Evolutionary conservation across 306 rosid genomes (phyloP).

Genomic region (Medicago truncatula): MtrunA17r5.0-ANR NC_053043.1:48515501-48516000

Average conservation of each 20-base stretch:
- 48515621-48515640: slow-evolving; percentile 87
- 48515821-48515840: slow-evolving; percentile 86
- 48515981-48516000: too few relatives aligned
- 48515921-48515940: too few relatives aligned
- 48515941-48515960: too few relatives aligned
- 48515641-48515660: slow-evolving; percentile 44
- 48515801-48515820: slow-evolving; percentile 76
- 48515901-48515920: too few relatives aligned
- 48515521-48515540: slow-evolving; percentile 11
- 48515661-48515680: slow-evolving; percentile 77
- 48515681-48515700: slow-evolving; percentile 63
- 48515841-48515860: slow-evolving; percentile 58
- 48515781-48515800: slow-evolving; percentile 74
- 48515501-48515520: slow-evolving; percentile 28
- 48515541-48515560: slow-evolving; percentile 1
- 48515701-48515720: slow-evolving; percentile 54
- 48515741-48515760: slow-evolving; percentile 94
- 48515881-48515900: background rate
- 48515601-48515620: slow-evolving; percentile 95
- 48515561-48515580: slow-evolving; percentile 17
- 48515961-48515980: too few relatives aligned
- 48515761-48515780: slow-evolving; percentile 80
- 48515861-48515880: slow-evolving; percentile 8
- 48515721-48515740: slow-evolving; percentile 52
- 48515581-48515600: slow-evolving; percentile 2